phyloP scores from a whole-genome alignment of 2,329 filamentous ascomycete genomes.

The Diaporthe sp. region DNA sequence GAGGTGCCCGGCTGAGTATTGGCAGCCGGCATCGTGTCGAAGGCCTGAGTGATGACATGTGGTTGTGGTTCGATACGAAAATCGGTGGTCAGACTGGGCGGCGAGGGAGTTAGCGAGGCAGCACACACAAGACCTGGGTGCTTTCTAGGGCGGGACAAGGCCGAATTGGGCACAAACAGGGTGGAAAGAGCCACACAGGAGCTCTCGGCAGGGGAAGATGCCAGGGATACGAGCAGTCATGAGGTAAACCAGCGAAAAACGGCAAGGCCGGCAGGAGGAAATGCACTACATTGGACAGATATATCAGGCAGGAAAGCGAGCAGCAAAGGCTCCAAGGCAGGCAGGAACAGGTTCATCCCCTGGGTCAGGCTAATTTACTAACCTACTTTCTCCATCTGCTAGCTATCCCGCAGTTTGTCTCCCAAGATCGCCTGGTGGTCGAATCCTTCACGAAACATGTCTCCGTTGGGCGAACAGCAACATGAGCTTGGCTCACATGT shows the following conservation, averaged over 20 bases:
- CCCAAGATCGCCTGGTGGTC: slow-evolving; percentile 6
- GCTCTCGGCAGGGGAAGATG: not conserved
- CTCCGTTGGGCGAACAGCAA: slow-evolving; percentile 6
- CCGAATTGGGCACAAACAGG: not conserved
- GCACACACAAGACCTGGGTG: not conserved
- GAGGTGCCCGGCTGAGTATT: not conserved
- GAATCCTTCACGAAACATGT: slow-evolving; percentile 7
- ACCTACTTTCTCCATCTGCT: not conserved
- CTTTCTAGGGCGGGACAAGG: not conserved
- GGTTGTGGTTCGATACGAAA: not conserved
- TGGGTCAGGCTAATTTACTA: not conserved
- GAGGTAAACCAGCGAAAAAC: not conserved
- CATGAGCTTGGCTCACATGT: not conserved
- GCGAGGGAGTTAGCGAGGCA: slow-evolving; percentile 1
- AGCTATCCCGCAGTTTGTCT: slow-evolving; percentile 20
- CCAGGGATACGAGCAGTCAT: not conserved
- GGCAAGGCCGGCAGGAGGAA: not conserved
- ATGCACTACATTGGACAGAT: not conserved
- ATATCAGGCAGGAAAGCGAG: not conserved
- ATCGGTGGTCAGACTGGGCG: not conserved
- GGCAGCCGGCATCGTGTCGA: slow-evolving; percentile 12
- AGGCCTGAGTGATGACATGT: not conserved
- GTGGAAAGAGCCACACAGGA: not conserved
- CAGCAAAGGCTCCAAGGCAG: not conserved
- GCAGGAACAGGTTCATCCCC: not conserved